These are phyloP conservation scores for Aspergillus puulaauensis DNA, from an alignment of 2,329 filamentous ascomycete genomes.

Conservation along the genomic window DNA sequence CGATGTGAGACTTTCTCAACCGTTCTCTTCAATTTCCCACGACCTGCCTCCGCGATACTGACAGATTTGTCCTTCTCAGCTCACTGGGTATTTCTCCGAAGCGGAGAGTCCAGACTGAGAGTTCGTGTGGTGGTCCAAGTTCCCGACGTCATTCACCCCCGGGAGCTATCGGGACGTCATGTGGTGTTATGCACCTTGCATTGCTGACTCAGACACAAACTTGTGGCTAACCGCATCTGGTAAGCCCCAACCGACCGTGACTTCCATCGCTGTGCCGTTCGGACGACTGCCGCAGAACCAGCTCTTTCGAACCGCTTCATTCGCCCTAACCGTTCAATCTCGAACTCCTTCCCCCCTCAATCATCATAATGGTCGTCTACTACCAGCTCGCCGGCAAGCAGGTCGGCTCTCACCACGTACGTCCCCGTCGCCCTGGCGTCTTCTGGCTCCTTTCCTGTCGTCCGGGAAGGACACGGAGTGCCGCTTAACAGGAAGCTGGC, in stretches of 20 bases:
- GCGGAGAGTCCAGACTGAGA: not conserved
- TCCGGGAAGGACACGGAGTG: not conserved
- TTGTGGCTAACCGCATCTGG: not conserved
- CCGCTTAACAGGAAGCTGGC: not conserved
- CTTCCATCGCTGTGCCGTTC: constrained; percentile 17
- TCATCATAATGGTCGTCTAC: constrained; percentile 51
- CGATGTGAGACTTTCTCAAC: not conserved
- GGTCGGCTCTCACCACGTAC: constrained; percentile 53
- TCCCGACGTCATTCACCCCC: constrained; percentile 19
- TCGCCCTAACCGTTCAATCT: constrained; percentile 13
- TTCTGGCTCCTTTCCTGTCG: constrained; percentile 11
- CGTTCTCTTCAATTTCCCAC: not conserved
- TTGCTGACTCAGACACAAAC: not conserved
- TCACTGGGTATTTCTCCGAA: not conserved
- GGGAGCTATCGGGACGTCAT: constrained; percentile 23
- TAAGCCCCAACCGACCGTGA: constrained; percentile 14
- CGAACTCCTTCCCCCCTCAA: constrained; percentile 19
- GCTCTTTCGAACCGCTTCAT: constrained; percentile 29
- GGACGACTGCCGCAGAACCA: constrained; percentile 21
- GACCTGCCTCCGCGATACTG: too few species aligned
- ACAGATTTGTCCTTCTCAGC: not conserved
- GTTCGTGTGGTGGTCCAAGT: not conserved
- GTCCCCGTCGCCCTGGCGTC: constrained; percentile 28
- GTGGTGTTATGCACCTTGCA: constrained; percentile 11
- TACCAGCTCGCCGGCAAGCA: constrained; percentile 53